Base-by-base conservation (phyloP, 345 rosid genomes). In the Draba incana region DNA sequence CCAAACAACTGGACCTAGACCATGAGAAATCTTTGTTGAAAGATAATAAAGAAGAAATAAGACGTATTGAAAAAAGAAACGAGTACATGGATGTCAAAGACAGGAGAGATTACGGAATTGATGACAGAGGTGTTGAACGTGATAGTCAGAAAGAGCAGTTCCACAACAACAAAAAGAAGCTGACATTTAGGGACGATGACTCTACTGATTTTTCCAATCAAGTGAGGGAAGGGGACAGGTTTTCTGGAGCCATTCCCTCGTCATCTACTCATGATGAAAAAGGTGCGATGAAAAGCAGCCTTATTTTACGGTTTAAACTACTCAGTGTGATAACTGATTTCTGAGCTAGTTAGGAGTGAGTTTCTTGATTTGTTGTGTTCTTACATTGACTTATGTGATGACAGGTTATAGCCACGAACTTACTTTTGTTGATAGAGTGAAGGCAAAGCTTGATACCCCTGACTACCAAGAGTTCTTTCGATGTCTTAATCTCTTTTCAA, bases 381-480 rank as follows among this genome's bases (percentile, higher is more conserved):
- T 55, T 62, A 70, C 70, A 59, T 63, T 45, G 39, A 33, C 60
- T 60, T 39, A 54, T 79, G 50, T 67, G 33, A 56, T 80, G 74
- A 68, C 84, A 93, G 98, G 84, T 16, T 75, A 80, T 37, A 83
- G 79, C 74, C 92, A 84, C 74, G 97, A 86, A 75, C 76, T 88
- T 76, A 81, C 86, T 68, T 93, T 90, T 81, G 86, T 86, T 16
- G 96, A 88, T 72, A 85, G 86, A 78, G 95, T 93, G 64, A 93
- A 84, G 76, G 92, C 84, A 61, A 93, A 84, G 78, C 81, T 93
- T 69, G 69, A 43, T 30, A 83, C 76, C 46, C 79, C 87, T 49
- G 97, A 84, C 15, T 85, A 80, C 82, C 97, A 93, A 70, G 90
- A 86, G 79, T 86, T 90, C 69, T 75, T 93, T 66, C 81, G 81